Percentiles rank a stretch among this genome's conserved stretches.
phyloP scores from a whole-genome alignment of 495 filamentous ascomycete species.

The Mytilinidion resinicola region DNA sequence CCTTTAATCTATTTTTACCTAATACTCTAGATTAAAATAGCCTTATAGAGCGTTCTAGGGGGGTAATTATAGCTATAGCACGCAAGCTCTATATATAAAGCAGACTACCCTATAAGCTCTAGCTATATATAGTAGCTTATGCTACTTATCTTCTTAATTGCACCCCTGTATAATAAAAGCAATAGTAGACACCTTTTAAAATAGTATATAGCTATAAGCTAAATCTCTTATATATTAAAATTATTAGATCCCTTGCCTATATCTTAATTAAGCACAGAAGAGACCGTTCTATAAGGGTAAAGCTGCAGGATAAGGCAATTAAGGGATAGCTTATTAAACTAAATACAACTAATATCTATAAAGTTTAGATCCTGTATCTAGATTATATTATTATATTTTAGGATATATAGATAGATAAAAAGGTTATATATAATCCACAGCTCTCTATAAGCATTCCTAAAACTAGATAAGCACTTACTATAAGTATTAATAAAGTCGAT shows the following conservation, averaged over 20 bases:
- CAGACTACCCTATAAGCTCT: slow-evolving; percentile 8
- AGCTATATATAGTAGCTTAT: slow-evolving; percentile 2
- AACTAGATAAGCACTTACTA: background rate
- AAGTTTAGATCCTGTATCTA: slow-evolving; percentile 5
- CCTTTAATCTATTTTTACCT: slow-evolving; percentile 2
- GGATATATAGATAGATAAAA: too few relatives aligned
- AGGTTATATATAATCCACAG: slow-evolving; percentile 8
- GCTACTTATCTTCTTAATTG: slow-evolving; percentile 11
- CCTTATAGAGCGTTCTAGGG: slow-evolving; percentile 1
- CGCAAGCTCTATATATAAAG: too few relatives aligned
- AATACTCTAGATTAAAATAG: slow-evolving; percentile 3
- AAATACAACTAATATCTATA: slow-evolving; percentile 8
- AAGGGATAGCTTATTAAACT: too few relatives aligned
- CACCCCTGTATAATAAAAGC: slow-evolving; percentile 1
- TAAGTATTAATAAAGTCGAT: too few relatives aligned
- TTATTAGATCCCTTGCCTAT: too few relatives aligned
- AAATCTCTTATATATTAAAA: too few relatives aligned
- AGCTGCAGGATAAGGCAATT: too few relatives aligned
- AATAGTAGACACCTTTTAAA: slow-evolving; percentile 14
- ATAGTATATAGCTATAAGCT: too few relatives aligned
- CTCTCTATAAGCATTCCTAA: background rate
- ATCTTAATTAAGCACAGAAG: too few relatives aligned
- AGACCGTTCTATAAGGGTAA: too few relatives aligned
- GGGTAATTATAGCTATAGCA: slow-evolving; percentile 7
- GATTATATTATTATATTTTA: slow-evolving; percentile 1